phyloP scores from a whole-genome alignment of 2,329 filamentous ascomycete genomes.

The Ceratocystis variospora region DNA sequence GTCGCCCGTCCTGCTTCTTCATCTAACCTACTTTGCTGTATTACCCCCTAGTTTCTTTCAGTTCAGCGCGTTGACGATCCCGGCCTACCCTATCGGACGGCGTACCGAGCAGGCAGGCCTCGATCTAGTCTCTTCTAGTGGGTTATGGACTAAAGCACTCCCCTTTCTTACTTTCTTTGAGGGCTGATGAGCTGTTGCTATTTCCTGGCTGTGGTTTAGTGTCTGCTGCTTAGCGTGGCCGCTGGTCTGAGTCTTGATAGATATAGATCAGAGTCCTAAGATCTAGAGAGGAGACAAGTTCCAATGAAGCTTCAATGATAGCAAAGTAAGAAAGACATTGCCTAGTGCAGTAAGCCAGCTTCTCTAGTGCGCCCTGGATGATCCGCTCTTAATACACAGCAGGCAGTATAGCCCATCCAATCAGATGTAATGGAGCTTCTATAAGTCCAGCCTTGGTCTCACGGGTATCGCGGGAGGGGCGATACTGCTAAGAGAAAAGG shows the following conservation, averaged over 20 bases:
- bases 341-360: neutral
- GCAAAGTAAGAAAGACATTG: neutral
- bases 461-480: slow-evolving; percentile 1
- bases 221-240: neutral
- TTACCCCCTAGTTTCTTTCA: too few relatives aligned
- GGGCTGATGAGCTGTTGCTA: neutral
- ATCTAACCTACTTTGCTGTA: too few relatives aligned
- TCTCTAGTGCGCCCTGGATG: neutral
- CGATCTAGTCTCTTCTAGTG: neutral
- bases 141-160: too few relatives aligned
- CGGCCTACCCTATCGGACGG: neutral
- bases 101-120: neutral
- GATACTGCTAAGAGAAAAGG: neutral
- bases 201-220: neutral
- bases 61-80: neutral
- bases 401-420: neutral
- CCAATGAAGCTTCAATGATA: neutral
- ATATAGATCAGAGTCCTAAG: neutral
- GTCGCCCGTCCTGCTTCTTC: too few relatives aligned
- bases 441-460: neutral
- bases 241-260: slow-evolving; percentile 1
- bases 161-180: neutral
- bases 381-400: neutral
- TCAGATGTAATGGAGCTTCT: neutral
- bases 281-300: neutral